Evolutionary conservation across 2,329 filamentous ascomycete species (phyloP).

Genomic region (Fusarium verrucosum): DNA sequence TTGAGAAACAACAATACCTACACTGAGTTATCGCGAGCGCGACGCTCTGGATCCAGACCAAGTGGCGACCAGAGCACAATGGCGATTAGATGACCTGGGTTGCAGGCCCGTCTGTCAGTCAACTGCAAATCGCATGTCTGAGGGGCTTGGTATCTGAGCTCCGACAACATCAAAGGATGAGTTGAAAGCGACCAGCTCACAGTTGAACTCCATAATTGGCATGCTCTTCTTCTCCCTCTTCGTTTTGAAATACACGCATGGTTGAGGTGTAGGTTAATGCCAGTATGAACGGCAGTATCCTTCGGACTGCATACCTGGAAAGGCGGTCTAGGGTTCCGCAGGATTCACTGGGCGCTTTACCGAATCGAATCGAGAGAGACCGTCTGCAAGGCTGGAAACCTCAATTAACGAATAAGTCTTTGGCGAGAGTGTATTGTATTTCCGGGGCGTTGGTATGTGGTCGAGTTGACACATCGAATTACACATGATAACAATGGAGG

Average conservation of each 20-base stretch:
- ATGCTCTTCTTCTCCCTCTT: too few relatives aligned
- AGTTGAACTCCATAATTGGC: too few relatives aligned
- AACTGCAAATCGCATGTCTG: neutral
- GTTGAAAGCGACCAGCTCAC: too few relatives aligned
- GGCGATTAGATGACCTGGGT: neutral
- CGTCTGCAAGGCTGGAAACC: constrained; percentile 1
- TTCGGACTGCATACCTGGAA: too few relatives aligned
- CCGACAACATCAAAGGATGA: too few relatives aligned
- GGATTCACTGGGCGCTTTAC: neutral
- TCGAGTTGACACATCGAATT: neutral
- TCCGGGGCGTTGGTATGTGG: neutral
- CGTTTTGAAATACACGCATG: too few relatives aligned
- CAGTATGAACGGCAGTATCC: too few relatives aligned
- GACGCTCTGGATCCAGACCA: neutral
- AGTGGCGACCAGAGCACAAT: neutral
- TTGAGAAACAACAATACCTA: neutral
- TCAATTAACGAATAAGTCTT: neutral
- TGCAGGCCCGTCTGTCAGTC: too few relatives aligned
- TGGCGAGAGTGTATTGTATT: neutral
- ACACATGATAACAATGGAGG: neutral
- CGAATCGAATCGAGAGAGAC: neutral
- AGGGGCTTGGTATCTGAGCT: too few relatives aligned
- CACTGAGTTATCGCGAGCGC: neutral
- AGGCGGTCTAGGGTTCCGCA: constrained; percentile 11
- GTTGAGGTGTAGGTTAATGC: too few relatives aligned